These are phyloP conservation scores for Pseudogymnoascus sp. DNA, from an alignment of 2,329 filamentous ascomycete genomes.

Conservation along the genomic window DNA sequence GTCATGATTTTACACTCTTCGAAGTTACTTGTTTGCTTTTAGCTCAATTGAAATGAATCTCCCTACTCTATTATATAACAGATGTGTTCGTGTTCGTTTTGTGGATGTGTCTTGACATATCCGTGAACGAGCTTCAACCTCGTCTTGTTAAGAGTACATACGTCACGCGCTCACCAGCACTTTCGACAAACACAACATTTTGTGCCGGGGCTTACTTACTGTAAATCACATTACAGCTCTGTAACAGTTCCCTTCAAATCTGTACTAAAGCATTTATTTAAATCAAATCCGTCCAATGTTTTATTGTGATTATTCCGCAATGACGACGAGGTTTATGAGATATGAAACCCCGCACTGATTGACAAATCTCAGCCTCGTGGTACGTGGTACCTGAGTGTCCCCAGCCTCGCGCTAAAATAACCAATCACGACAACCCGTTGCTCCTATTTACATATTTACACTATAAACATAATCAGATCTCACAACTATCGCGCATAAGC, in stretches of 20 bases:
- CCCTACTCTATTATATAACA: background rate
- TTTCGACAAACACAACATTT: background rate
- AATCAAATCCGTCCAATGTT: background rate
- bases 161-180: background rate
- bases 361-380: background rate
- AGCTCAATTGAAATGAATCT: constrained; percentile 7
- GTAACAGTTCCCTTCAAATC: background rate
- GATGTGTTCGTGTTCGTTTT: background rate
- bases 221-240: background rate
- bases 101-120: background rate
- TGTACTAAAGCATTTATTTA: background rate
- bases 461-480: background rate
- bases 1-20: background rate
- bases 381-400: background rate
- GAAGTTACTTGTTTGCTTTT: constrained; percentile 1
- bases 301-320: background rate
- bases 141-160: background rate
- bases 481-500: background rate
- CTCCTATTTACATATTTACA: constrained; percentile 8
- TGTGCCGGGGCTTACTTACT: background rate
- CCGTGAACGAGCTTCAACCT: background rate
- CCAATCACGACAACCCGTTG: background rate
- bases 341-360: background rate
- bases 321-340: background rate
- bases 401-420: background rate